Evolutionary conservation across 2,329 filamentous ascomycete genomes (phyloP).

Genomic region (Aspergillus sp.): DNA sequence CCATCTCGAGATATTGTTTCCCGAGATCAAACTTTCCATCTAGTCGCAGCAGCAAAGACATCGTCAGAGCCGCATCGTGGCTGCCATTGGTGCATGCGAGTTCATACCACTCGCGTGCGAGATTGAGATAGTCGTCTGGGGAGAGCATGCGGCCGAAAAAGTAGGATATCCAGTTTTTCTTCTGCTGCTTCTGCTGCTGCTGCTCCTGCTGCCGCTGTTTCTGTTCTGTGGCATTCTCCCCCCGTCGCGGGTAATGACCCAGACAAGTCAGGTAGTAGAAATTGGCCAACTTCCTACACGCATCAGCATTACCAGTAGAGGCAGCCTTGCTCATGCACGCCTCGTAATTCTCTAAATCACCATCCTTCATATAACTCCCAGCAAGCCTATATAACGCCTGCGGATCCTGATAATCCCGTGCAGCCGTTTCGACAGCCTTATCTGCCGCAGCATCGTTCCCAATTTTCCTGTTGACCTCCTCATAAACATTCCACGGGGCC

Average conservation of each 20-base stretch:
- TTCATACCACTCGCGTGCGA: slow-evolving; percentile 31
- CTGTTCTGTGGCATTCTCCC: slow-evolving; percentile 5
- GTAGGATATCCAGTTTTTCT: not conserved
- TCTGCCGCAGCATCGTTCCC: slow-evolving; percentile 10
- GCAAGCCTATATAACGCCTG: slow-evolving; percentile 12
- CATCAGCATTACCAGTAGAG: slow-evolving; percentile 18
- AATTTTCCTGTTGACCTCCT: slow-evolving; percentile 12
- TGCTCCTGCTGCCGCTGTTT: not conserved
- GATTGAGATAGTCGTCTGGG: slow-evolving; percentile 16
- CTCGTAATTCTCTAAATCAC: slow-evolving; percentile 26
- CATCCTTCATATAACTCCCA: slow-evolving; percentile 14
- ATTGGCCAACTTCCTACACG: slow-evolving; percentile 29
- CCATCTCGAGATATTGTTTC: slow-evolving; percentile 10
- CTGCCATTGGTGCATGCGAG: slow-evolving; percentile 17
- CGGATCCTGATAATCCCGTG: slow-evolving; percentile 1
- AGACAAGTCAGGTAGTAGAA: slow-evolving; percentile 30
- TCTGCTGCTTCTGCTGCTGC: not conserved
- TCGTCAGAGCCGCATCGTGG: slow-evolving; percentile 17
- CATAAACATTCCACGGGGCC: slow-evolving; percentile 25
- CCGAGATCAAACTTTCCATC: slow-evolving; percentile 13
- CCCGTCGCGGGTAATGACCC: slow-evolving; percentile 18
- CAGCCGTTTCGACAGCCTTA: slow-evolving; percentile 11
- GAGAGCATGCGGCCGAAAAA: slow-evolving; percentile 13
- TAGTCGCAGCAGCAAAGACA: slow-evolving; percentile 25
- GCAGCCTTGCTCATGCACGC: slow-evolving; percentile 30